These are phyloP conservation scores for Chaetothyriales sp. DNA, from an alignment of 2,329 filamentous ascomycete genomes.

Conservation along the genomic window DNA sequence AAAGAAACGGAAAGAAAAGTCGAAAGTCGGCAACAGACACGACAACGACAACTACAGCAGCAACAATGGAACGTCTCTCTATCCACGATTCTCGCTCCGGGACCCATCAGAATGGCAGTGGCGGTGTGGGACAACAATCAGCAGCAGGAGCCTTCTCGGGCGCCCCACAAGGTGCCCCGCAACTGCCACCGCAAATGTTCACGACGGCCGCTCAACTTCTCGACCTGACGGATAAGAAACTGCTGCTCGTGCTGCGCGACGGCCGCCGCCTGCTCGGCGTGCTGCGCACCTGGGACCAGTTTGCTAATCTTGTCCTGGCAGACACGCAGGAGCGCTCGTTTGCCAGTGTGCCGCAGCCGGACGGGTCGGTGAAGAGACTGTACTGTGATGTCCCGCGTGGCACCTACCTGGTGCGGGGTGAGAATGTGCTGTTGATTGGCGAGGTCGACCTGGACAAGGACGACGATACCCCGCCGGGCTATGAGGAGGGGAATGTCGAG, in stretches of 20 bases:
- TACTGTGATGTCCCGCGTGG: constrained; percentile 79
- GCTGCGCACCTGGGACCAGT: constrained; percentile 92
- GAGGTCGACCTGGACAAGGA: constrained; percentile 96
- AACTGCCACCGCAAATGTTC: constrained; percentile 76
- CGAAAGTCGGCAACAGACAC: too few species aligned
- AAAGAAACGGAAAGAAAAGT: too few species aligned
- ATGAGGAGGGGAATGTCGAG: constrained; percentile 51
- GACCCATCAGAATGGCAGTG: not conserved
- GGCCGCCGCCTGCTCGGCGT: constrained; percentile 89
- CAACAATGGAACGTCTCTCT: not conserved
- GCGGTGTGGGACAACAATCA: not conserved
- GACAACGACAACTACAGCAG: too few species aligned
- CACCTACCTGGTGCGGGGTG: constrained; percentile 81
- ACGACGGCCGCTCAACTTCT: constrained; percentile 91
- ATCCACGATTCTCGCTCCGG: not conserved
- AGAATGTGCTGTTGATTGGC: constrained; percentile 90
- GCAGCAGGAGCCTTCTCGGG: constrained; percentile 4
- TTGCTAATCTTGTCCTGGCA: constrained; percentile 90
- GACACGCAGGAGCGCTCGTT: constrained; percentile 85
- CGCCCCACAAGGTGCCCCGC: constrained; percentile 28
- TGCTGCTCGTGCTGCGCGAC: constrained; percentile 80
- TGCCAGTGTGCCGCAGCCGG: constrained; percentile 21
- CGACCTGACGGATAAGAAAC: constrained; percentile 96
- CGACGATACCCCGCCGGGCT: constrained; percentile 65
- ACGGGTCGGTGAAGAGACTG: constrained; percentile 34